Evolutionary conservation across 257 asterid genomes (phyloP), one percentile per base, ranked within the genome.

Genomic region (Marsdenia floribunda): DNA sequence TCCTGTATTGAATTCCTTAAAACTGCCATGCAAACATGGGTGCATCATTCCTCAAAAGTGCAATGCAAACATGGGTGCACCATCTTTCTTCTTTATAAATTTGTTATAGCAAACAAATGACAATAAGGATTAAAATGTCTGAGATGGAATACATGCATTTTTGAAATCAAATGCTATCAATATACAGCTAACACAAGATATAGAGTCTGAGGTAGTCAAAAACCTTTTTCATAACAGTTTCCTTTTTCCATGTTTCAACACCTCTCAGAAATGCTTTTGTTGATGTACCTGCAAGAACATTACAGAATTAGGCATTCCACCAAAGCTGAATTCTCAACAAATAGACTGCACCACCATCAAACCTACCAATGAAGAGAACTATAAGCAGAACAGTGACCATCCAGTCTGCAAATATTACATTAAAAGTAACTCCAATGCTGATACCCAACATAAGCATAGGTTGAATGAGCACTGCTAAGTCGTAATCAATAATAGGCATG

Each of bases 391-490:
- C 93, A 10, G 99, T 95, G 68, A 95, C 93, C 97, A 95, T 92
- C 99, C 99, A 95, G 79, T 95, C 98, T 24, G 99, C 91, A 78
- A 95, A 95, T 35, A 95, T 2, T 16, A 95, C 99, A 81, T 95
- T 95, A 84, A 95, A 92, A 80, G 97, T 77, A 76, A 95, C 99
- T 82, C 99, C 99, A 16, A 92, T 81, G 81, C 99, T 94, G 71
- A 94, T 92, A 71, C 99, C 99, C 19, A 94, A 85, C 96, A 94
- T 89, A 78, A 95, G 96, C 99, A 92, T 95, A 47, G 99, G 99
- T 81, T 95, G 99, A 77, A 95, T 92, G 47, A 95, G 97, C 68
- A 95, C 90, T 35, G 97, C 98, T 89, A 95, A 89, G 68, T 95
- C 99, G 46, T 92, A 95, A 76, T 92, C 99, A 47, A 95, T 95